phyloP scores from a whole-genome alignment of 331 rosid species.

The Phaseolus coccineus region DNA sequence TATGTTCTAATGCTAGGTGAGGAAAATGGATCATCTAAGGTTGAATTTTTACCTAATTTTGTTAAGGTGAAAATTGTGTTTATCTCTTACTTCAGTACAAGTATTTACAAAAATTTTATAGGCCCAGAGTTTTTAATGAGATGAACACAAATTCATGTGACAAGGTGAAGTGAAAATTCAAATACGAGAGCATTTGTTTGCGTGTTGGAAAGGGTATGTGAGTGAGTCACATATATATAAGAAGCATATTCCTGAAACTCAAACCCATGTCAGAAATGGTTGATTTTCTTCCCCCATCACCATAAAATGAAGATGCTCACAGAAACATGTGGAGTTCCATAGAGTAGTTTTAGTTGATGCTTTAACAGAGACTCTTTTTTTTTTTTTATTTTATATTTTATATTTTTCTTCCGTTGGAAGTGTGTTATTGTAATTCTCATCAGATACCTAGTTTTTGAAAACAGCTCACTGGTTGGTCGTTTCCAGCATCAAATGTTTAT shows the following conservation, averaged over 20 bases:
- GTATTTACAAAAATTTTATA: not conserved
- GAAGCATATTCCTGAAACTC: slow-evolving; percentile 36
- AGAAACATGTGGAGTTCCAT: slow-evolving; percentile 17
- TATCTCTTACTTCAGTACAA: not conserved
- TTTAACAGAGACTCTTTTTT: slow-evolving; percentile 38
- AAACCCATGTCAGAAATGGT: slow-evolving; percentile 24
- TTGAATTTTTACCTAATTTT: not conserved
- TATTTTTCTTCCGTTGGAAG: slow-evolving; percentile 19
- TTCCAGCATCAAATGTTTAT: slow-evolving; percentile 54
- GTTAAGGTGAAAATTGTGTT: not conserved
- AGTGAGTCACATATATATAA: slow-evolving; percentile 16
- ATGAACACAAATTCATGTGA: not conserved
- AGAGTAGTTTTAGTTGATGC: slow-evolving; percentile 37
- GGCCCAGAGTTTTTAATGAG: not conserved
- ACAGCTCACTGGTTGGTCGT: slow-evolving; percentile 21
- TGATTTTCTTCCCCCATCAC: slow-evolving; percentile 15
- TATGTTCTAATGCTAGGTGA: slow-evolving; percentile 52
- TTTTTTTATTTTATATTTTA: not conserved
- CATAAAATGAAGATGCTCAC: slow-evolving; percentile 35
- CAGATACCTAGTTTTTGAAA: slow-evolving; percentile 36
- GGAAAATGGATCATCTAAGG: not conserved
- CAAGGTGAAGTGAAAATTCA: not conserved
- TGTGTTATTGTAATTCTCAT: slow-evolving; percentile 37
- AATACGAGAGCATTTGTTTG: not conserved
- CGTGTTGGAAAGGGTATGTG: not conserved